phyloP scores from a whole-genome alignment of 805 yeast species.

The Schwanniomyces polymorphus region DNA sequence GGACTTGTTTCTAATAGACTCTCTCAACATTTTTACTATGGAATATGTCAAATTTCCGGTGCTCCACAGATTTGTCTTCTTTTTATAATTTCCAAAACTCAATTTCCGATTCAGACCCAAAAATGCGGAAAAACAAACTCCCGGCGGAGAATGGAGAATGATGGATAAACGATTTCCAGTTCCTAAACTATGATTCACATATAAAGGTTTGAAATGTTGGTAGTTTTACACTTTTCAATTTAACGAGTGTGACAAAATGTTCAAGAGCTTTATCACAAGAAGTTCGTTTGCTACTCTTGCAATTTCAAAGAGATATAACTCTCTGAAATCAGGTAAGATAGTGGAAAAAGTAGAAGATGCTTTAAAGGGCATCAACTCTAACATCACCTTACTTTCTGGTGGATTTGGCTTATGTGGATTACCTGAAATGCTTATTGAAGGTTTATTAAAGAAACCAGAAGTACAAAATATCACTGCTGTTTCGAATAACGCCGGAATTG shows the following conservation, averaged over 20 bases:
- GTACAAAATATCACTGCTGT: conserved; percentile 41
- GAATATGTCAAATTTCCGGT: not conserved
- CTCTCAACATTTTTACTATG: not conserved
- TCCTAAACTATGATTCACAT: not conserved
- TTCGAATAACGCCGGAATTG: conserved; percentile 51
- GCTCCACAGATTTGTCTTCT: not conserved
- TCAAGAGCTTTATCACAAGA: not conserved
- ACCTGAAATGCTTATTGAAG: conserved; percentile 45
- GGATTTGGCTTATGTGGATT: conserved; percentile 52
- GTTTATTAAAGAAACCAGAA: conserved; percentile 27
- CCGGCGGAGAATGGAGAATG: not conserved
- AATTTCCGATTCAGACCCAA: not conserved
- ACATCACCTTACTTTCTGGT: conserved; percentile 41
- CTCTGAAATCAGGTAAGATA: conserved; percentile 9
- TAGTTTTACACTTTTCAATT: not conserved
- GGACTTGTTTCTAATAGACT: conserved; percentile 14
- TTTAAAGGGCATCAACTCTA: conserved; percentile 23
- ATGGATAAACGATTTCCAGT: not conserved
- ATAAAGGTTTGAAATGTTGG: not conserved
- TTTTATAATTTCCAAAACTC: not conserved
- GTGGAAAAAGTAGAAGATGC: conserved; percentile 27
- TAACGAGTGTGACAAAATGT: not conserved
- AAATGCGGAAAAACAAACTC: not conserved
- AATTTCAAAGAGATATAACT: not conserved
- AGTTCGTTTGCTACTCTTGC: not conserved